A percentile compares a stretch with the other conserved stretches of the same genome.
phyloP scores from a whole-genome alignment of 257 asterid species.

The Ligustrum vulgare region DNA sequence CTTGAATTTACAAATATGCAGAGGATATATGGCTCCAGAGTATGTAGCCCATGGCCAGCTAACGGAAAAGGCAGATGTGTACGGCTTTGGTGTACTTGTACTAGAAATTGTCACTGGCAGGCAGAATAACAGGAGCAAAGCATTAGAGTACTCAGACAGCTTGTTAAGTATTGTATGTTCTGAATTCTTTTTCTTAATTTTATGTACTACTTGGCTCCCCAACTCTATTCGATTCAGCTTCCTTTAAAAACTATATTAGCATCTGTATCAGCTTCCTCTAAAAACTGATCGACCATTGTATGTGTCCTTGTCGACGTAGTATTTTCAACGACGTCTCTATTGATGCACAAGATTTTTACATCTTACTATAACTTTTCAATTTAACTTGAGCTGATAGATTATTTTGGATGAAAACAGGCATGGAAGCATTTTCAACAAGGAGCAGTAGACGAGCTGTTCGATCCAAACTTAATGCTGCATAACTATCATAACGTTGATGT shows the following conservation, averaged over 20 bases:
- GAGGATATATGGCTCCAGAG: slow-evolving; percentile 83
- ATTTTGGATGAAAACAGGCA: slow-evolving; percentile 34
- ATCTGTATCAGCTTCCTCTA: too few species aligned
- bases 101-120: slow-evolving; percentile 65
- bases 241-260: too few species aligned
- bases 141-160: slow-evolving; percentile 59
- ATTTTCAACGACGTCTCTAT: too few species aligned
- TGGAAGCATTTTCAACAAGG: slow-evolving; percentile 67
- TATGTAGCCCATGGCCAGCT: slow-evolving; percentile 64
- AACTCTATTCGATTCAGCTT: too few species aligned
- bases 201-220: not conserved
- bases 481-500: slow-evolving; percentile 32
- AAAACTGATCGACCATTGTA: too few species aligned
- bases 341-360: not conserved
- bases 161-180: slow-evolving; percentile 52
- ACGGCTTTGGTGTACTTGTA: slow-evolving; percentile 73
- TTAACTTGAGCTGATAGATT: not conserved
- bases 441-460: slow-evolving; percentile 54
- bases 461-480: slow-evolving; percentile 58
- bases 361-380: not conserved
- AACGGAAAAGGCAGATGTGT: slow-evolving; percentile 68
- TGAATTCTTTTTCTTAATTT: not conserved
- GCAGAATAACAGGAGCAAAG: slow-evolving; percentile 60
- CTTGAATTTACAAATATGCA: slow-evolving; percentile 25
- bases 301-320: too few species aligned